Percentiles rank a stretch among this genome's conserved stretches.
Conservation (phyloP, 2,329 filamentous ascomycete genomes). For the Cytospora mali region DNA sequence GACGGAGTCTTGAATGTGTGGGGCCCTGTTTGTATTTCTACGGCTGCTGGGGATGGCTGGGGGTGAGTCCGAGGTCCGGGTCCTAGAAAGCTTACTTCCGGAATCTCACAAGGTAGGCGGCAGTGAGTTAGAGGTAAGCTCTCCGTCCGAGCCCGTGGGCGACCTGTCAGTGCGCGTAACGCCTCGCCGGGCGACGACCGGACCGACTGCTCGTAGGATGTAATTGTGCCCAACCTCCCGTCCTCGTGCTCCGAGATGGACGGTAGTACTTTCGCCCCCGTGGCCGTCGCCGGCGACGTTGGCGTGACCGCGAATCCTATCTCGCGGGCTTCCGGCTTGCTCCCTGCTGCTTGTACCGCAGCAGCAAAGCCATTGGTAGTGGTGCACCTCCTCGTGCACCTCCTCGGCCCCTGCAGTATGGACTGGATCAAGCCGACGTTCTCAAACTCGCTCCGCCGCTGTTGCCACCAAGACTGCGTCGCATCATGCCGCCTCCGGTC, state of each 20-base stretch:
- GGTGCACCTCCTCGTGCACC: background rate
- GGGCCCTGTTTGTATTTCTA: background rate
- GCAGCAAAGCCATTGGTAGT: background rate
- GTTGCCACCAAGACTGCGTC: constrained; percentile 24
- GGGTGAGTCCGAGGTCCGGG: background rate
- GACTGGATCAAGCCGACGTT: constrained; percentile 26
- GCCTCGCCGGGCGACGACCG: constrained; percentile 13
- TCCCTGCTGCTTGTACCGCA: background rate
- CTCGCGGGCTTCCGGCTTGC: background rate
- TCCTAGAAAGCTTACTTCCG: background rate
- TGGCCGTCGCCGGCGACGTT: constrained; percentile 1
- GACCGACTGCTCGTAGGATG: constrained; percentile 19
- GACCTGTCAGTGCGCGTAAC: constrained; percentile 12
- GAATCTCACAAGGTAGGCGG: background rate
- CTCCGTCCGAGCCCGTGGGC: constrained; percentile 15
- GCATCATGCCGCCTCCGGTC: constrained; percentile 19
- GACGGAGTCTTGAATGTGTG: background rate
- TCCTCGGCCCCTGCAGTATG: constrained; percentile 19
- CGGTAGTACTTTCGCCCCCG: constrained; percentile 2
- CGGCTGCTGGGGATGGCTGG: background rate
- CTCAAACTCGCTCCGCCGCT: constrained; percentile 25
- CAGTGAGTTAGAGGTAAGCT: background rate
- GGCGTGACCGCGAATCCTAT: constrained; percentile 9
- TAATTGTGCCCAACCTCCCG: constrained; percentile 17
- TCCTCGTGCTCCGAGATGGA: constrained; percentile 21